Percentiles rank a stretch among this genome's conserved stretches.
Conservation (phyloP, 345 rosid species). For the Aquilaria malaccensis region DNA sequence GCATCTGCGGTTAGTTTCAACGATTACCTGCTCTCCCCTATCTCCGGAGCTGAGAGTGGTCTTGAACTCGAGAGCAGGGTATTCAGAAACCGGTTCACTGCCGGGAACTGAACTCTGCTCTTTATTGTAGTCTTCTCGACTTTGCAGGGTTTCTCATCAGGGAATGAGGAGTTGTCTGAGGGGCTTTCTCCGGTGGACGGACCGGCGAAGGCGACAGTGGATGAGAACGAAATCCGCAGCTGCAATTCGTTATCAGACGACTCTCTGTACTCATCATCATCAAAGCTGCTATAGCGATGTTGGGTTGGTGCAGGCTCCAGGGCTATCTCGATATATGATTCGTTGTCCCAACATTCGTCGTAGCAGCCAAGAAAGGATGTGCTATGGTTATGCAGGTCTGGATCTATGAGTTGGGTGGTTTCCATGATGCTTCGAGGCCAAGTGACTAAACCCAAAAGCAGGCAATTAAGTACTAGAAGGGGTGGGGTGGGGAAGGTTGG, state of each 20-base stretch:
- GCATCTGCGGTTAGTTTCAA: not conserved
- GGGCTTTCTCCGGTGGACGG: not conserved
- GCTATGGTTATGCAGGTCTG: slow-evolving; percentile 12
- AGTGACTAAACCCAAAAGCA: not conserved
- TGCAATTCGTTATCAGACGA: slow-evolving; percentile 8
- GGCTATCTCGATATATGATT: slow-evolving; percentile 33
- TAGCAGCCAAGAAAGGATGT: slow-evolving; percentile 13
- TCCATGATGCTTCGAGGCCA: not conserved
- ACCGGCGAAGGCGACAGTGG: slow-evolving; percentile 10
- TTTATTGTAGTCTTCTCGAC: not conserved
- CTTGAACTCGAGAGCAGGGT: slow-evolving; percentile 11
- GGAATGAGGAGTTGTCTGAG: not conserved
- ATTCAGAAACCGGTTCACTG: slow-evolving; percentile 10
- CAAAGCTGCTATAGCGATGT: not conserved
- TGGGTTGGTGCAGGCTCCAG: slow-evolving; percentile 14
- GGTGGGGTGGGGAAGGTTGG: no score
- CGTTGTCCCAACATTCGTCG: slow-evolving; percentile 15
- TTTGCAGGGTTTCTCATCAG: not conserved
- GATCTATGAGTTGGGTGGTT: slow-evolving; percentile 5
- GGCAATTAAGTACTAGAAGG: not conserved
- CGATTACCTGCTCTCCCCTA: slow-evolving; percentile 12
- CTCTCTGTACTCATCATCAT: not conserved
- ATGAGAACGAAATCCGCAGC: slow-evolving; percentile 31
- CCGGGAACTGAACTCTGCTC: slow-evolving; percentile 19
- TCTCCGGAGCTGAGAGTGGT: slow-evolving; percentile 5